phyloP scores from a whole-genome alignment of 441 rosid species.

The Corymbia calophylla region DNA sequence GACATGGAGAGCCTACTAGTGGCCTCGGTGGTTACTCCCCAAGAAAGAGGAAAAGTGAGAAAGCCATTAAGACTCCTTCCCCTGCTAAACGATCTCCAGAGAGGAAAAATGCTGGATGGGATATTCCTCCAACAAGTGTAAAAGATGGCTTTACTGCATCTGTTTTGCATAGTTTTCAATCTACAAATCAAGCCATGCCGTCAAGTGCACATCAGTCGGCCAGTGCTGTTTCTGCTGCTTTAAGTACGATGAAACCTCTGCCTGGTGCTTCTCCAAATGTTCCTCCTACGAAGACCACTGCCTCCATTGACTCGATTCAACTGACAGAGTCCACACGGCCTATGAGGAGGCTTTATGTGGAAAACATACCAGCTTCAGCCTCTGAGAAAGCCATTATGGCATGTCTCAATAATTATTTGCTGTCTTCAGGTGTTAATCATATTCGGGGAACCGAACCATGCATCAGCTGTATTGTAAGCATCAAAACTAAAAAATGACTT shows the following conservation, averaged over 20 bases:
- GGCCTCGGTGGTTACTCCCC: constrained; percentile 96
- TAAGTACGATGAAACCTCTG: constrained; percentile 27
- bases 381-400: constrained; percentile 75
- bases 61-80: constrained; percentile 60
- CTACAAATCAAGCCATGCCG: constrained; percentile 28
- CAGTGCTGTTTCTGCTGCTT: constrained; percentile 30
- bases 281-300: constrained; percentile 24
- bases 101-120: constrained; percentile 79
- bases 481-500: constrained; percentile 13
- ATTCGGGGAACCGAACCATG: constrained; percentile 70
- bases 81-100: constrained; percentile 65
- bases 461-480: constrained; percentile 84
- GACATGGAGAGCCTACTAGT: constrained; percentile 48
- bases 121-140: constrained; percentile 46
- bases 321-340: constrained; percentile 81
- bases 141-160: constrained; percentile 21
- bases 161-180: constrained; percentile 31
- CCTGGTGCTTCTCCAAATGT: constrained; percentile 26
- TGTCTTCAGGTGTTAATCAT: constrained; percentile 61
- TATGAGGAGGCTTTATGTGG: constrained; percentile 81
- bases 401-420: constrained; percentile 52
- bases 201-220: constrained; percentile 32
- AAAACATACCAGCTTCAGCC: constrained; percentile 68
- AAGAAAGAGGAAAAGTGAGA: constrained; percentile 68
- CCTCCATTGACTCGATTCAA: constrained; percentile 61